These are phyloP conservation scores for Fusarium falciforme DNA, from an alignment of 2,329 filamentous ascomycete genomes.

Conservation along the genomic window DNA sequence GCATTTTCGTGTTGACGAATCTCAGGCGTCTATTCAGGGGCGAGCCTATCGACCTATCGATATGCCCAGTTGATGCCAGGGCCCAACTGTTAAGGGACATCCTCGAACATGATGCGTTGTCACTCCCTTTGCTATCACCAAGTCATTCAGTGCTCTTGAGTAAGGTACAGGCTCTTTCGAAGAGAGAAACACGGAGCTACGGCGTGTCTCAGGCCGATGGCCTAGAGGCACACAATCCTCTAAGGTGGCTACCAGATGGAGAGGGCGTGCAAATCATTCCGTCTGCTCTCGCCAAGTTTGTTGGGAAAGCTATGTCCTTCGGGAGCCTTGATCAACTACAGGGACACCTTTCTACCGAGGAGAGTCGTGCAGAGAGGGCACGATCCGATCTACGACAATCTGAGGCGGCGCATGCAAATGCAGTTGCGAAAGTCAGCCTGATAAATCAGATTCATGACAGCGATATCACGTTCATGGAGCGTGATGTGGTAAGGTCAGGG, in stretches of 20 bases:
- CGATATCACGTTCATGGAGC: not conserved
- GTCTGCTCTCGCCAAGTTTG: not conserved
- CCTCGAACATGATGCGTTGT: not conserved
- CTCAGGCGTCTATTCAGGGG: not conserved
- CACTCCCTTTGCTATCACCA: not conserved
- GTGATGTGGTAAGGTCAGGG: not conserved
- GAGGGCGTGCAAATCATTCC: not conserved
- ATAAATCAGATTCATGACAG: not conserved
- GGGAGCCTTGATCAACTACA: not conserved
- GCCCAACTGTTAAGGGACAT: not conserved
- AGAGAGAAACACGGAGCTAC: not conserved
- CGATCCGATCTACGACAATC: not conserved
- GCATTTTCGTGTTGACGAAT: not conserved
- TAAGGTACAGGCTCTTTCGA: not conserved
- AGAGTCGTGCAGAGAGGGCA: not conserved
- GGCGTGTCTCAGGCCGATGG: not conserved
- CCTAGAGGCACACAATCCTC: not conserved
- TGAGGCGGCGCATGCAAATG: not conserved
- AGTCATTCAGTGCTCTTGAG: not conserved
- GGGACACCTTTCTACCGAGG: not conserved
- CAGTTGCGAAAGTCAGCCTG: not conserved
- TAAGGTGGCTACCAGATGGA: not conserved
- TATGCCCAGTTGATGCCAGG: not conserved
- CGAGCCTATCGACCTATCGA: not conserved
- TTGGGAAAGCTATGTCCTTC: not conserved